phyloP scores from a whole-genome alignment of 2,329 filamentous ascomycete genomes.

The Pseudomassariella vexata region DNA sequence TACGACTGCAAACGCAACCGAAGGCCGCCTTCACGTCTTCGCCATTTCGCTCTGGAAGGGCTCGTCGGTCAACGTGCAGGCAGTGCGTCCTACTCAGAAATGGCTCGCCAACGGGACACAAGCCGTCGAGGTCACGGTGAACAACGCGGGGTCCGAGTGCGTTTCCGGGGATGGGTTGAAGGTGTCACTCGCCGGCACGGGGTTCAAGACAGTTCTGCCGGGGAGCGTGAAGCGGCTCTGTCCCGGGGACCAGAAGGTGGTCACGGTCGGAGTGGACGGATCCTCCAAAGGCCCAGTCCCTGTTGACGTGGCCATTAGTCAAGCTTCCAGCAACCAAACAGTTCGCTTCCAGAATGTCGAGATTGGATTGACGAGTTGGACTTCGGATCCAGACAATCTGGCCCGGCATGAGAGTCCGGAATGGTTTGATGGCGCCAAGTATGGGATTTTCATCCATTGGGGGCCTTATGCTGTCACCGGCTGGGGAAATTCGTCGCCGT shows the following conservation, averaged over 20 bases:
- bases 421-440: slow-evolving; percentile 49
- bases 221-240: slow-evolving; percentile 27
- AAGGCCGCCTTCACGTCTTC: slow-evolving; percentile 32
- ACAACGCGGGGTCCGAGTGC: slow-evolving; percentile 29
- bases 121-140: slow-evolving; percentile 29
- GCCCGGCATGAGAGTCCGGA: slow-evolving; percentile 32
- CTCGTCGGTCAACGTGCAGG: slow-evolving; percentile 23
- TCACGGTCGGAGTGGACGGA: slow-evolving; percentile 26
- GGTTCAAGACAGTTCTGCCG: slow-evolving; percentile 36
- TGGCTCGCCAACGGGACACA: slow-evolving; percentile 24
- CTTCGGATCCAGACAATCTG: slow-evolving; percentile 21
- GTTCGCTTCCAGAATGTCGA: slow-evolving; percentile 15
- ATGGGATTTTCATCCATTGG: slow-evolving; percentile 53
- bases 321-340: slow-evolving; percentile 8
- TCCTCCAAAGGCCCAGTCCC: slow-evolving; percentile 14
- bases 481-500: slow-evolving; percentile 36
- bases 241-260: slow-evolving; percentile 32
- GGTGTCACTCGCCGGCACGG: slow-evolving; percentile 20
- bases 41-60: slow-evolving; percentile 26
- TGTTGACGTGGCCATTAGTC: slow-evolving; percentile 10
- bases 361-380: slow-evolving; percentile 25
- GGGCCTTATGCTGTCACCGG: slow-evolving; percentile 39
- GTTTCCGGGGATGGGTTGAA: slow-evolving; percentile 19
- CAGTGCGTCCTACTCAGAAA: slow-evolving; percentile 31
- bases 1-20: slow-evolving; percentile 25